Evolutionary conservation across 176 grass and related monocot genomes (phyloP).

Genomic region (Bromus sterilis): DNA sequence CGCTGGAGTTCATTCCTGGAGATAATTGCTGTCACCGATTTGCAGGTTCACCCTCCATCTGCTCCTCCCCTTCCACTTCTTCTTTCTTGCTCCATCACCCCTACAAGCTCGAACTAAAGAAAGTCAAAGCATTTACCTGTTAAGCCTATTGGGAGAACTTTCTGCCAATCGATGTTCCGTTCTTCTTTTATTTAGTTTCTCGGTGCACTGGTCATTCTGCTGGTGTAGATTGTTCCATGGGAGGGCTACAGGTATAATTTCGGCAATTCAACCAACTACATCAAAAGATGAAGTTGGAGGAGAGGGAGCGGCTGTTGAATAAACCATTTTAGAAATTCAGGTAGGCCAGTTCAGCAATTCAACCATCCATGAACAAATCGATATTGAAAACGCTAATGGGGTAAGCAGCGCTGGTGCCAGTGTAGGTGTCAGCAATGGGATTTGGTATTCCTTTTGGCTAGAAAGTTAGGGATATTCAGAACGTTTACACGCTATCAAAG

Average conservation of each 20-base stretch:
- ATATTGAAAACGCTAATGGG: background rate
- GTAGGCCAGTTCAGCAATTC: background rate
- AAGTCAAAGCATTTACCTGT: background rate
- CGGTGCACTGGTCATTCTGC: background rate
- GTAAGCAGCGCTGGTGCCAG: background rate
- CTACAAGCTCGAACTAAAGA: background rate
- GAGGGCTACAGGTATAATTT: background rate
- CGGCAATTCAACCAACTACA: background rate
- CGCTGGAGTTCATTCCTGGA: background rate
- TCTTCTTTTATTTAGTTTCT: background rate
- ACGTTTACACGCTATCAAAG: background rate
- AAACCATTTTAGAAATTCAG: background rate
- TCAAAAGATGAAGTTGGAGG: background rate
- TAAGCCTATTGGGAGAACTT: constrained; percentile 5
- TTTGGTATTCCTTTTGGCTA: background rate
- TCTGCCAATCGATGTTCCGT: background rate
- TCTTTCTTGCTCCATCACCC: background rate
- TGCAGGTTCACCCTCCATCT: background rate
- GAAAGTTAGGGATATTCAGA: background rate
- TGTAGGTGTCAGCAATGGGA: background rate
- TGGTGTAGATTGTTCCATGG: background rate
- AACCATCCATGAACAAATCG: background rate
- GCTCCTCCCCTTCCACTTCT: background rate
- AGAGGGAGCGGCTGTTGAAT: background rate
- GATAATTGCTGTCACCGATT: background rate